phyloP scores from a whole-genome alignment of 805 yeast species.

The Cyberlindnera americana region DNA sequence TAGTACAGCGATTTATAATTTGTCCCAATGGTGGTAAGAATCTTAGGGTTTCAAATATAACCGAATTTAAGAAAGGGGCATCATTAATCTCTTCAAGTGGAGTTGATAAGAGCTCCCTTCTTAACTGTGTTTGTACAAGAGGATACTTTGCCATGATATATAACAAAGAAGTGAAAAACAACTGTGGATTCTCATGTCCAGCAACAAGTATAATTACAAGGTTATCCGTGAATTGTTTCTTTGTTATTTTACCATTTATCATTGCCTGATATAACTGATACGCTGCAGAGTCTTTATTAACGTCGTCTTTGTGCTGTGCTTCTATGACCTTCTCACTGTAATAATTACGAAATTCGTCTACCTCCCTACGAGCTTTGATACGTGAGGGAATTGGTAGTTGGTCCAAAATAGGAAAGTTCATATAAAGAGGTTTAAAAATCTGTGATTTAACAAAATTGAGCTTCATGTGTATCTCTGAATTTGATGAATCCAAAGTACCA shows the following conservation, averaged over 20 bases:
- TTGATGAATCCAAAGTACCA: slow-evolving; percentile 32
- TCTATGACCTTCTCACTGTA: slow-evolving; percentile 34
- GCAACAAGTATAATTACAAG: slow-evolving; percentile 54
- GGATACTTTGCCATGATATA: slow-evolving; percentile 44
- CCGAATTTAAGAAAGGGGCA: slow-evolving; percentile 31
- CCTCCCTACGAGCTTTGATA: slow-evolving; percentile 39
- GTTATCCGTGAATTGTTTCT: slow-evolving; percentile 50
- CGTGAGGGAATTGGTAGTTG: slow-evolving; percentile 46
- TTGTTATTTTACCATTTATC: slow-evolving; percentile 34
- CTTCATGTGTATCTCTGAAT: slow-evolving; percentile 34
- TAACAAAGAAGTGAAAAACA: slow-evolving; percentile 44
- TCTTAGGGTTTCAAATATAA: slow-evolving; percentile 46
- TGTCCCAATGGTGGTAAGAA: slow-evolving; percentile 55
- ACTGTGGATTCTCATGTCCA: slow-evolving; percentile 62
- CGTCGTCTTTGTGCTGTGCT: slow-evolving; percentile 23
- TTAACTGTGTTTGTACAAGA: slow-evolving; percentile 31
- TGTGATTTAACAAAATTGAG: slow-evolving; percentile 45
- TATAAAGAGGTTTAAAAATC: slow-evolving; percentile 50
- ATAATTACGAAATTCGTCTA: slow-evolving; percentile 37
- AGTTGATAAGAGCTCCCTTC: slow-evolving; percentile 21
- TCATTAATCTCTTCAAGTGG: slow-evolving; percentile 15
- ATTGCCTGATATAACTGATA: slow-evolving; percentile 40
- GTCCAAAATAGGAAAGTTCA: slow-evolving; percentile 56
- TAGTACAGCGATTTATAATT: slow-evolving; percentile 48
- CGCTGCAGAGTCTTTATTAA: slow-evolving; percentile 37